Percentiles rank a stretch among this genome's conserved stretches.
Evolutionary conservation across 768 basidiomycete species (phyloP).

Genomic region (Pleurotus giganteus): DNA sequence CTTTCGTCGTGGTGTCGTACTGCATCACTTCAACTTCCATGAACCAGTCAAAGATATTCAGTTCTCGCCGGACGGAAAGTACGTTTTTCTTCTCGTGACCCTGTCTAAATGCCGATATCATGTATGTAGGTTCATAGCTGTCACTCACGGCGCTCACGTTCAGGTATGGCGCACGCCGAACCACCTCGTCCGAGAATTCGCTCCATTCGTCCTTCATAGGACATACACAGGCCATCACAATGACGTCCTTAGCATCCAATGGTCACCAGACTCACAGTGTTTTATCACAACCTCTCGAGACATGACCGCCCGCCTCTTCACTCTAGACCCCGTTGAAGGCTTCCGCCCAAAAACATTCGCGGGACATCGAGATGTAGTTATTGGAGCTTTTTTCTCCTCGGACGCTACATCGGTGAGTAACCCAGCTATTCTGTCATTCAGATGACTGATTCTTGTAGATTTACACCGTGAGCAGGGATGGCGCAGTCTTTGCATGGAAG

Average conservation of each 20-base stretch:
- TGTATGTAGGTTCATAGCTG: constrained; percentile 74
- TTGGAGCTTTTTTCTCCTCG: constrained; percentile 84
- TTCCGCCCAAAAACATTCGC: constrained; percentile 97
- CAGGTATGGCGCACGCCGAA: constrained; percentile 98
- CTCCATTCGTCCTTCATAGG: constrained; percentile 88
- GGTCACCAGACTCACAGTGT: constrained; percentile 93
- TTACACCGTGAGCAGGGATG: constrained; percentile 94
- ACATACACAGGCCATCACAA: constrained; percentile 98
- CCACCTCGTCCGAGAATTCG: constrained; percentile 92
- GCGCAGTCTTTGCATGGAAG: constrained; percentile 94
- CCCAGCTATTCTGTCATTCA: not conserved
- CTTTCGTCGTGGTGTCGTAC: constrained; percentile 77
- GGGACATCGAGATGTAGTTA: constrained; percentile 85
- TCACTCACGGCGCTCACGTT: constrained; percentile 88
- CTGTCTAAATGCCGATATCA: not conserved
- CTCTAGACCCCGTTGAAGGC: constrained; percentile 86
- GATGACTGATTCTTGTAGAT: constrained; percentile 51
- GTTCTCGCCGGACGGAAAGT: constrained; percentile 96
- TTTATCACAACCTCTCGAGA: constrained; percentile 93
- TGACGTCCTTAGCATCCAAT: constrained; percentile 83
- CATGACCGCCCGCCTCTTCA: constrained; percentile 95
- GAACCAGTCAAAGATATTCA: constrained; percentile 79
- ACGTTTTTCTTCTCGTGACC: constrained; percentile 24
- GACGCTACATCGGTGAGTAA: constrained; percentile 71
- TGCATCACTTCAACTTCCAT: constrained; percentile 96